Conservation (phyloP, 1,284 basidiomycete species). For the Gastroboletus turbinatus region DNA sequence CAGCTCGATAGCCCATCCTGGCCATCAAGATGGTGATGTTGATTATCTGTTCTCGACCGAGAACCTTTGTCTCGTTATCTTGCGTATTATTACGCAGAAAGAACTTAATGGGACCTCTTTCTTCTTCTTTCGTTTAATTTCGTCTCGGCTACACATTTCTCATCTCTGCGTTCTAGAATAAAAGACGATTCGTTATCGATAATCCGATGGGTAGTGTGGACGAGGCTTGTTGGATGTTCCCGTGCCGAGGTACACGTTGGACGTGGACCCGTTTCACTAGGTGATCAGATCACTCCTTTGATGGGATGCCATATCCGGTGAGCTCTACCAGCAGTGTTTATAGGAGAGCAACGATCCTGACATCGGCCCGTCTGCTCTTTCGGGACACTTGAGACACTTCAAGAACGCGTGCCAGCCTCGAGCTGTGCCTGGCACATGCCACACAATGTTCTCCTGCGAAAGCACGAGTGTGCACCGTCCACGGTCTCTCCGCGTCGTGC, state of each 20-base stretch:
- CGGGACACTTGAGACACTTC: background rate
- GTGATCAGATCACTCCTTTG: constrained; percentile 8
- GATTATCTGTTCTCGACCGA: background rate
- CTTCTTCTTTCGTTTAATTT: constrained; percentile 7
- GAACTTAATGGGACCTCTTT: background rate
- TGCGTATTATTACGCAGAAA: constrained; percentile 8
- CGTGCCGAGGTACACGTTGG: constrained; percentile 3
- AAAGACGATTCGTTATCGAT: constrained; percentile 16
- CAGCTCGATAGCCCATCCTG: background rate
- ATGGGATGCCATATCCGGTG: background rate
- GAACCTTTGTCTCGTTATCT: background rate
- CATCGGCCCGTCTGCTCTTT: background rate
- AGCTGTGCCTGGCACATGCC: constrained; percentile 18
- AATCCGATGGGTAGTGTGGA: constrained; percentile 12
- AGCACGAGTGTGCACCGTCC: background rate
- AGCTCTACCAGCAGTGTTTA: background rate
- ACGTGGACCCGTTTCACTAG: background rate
- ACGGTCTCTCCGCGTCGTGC: background rate
- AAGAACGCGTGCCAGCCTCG: background rate
- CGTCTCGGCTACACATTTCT: constrained; percentile 4
- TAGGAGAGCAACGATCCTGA: background rate
- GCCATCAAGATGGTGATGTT: constrained; percentile 2
- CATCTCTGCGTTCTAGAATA: constrained; percentile 9
- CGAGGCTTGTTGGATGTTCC: background rate
- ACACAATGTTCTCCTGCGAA: background rate